phyloP scores from a whole-genome alignment of 1,284 basidiomycete species.

The Bjerkandera adusta region DNA sequence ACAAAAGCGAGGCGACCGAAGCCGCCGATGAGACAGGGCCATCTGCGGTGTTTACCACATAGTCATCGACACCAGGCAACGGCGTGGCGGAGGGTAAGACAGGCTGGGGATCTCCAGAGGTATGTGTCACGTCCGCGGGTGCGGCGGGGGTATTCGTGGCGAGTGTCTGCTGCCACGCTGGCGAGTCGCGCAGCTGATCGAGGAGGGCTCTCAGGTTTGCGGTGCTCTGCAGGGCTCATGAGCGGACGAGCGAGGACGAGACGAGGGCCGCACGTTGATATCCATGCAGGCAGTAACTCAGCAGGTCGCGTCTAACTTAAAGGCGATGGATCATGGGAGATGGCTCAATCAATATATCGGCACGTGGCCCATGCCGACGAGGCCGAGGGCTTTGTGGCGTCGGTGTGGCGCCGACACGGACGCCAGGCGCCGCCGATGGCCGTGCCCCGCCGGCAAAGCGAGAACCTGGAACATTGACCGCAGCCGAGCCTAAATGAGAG shows the following conservation, averaged over 20 bases:
- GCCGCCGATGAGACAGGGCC: conserved; percentile 7
- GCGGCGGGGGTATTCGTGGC: conserved; percentile 7
- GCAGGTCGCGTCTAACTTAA: conserved; percentile 1
- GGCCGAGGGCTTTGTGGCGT: conserved; percentile 16
- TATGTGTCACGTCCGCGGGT: too few relatives aligned
- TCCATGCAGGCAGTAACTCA: conserved; percentile 21
- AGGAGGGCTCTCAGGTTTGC: conserved; percentile 62
- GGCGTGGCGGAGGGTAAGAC: too few relatives aligned
- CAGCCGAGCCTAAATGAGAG: background rate
- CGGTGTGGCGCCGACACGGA: background rate
- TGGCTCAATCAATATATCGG: too few relatives aligned
- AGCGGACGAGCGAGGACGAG: background rate
- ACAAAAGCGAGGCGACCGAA: conserved; percentile 64
- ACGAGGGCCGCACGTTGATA: conserved; percentile 22
- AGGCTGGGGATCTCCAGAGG: too few relatives aligned
- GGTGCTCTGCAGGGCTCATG: conserved; percentile 45
- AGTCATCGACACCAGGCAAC: background rate
- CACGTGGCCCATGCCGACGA: conserved; percentile 3
- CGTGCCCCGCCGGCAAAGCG: background rate
- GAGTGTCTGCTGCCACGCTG: conserved; percentile 60
- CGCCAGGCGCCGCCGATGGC: conserved; percentile 1
- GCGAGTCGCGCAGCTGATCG: conserved; percentile 58
- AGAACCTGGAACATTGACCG: background rate
- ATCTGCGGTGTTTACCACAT: background rate
- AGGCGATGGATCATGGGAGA: conserved; percentile 5